A percentile compares a stretch with the other conserved stretches of the same genome.
These are phyloP conservation scores for Alternaria alternata DNA, from an alignment of 2,329 filamentous ascomycete genomes.

Conservation along the genomic window DNA sequence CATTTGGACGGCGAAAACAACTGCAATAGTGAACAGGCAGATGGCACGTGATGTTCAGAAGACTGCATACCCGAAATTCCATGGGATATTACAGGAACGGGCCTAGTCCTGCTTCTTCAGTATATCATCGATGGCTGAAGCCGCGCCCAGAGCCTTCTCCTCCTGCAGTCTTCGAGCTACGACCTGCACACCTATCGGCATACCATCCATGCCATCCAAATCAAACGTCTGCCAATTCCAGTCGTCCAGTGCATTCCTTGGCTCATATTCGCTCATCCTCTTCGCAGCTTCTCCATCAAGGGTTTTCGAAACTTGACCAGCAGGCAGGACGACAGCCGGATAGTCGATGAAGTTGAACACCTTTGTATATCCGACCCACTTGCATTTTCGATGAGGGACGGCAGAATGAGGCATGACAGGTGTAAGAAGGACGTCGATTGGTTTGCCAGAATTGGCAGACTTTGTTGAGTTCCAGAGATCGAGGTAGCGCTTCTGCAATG, in stretches of 20 bases:
- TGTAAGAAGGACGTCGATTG: conserved; percentile 65
- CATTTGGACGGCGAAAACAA: background rate
- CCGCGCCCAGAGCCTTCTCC: conserved; percentile 51
- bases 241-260: conserved; percentile 61
- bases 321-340: conserved; percentile 64
- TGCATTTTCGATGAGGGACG: conserved; percentile 57
- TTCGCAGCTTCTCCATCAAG: conserved; percentile 49
- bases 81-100: background rate
- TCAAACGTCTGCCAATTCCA: conserved; percentile 60
- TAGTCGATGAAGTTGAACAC: conserved; percentile 71
- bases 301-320: conserved; percentile 56
- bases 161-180: conserved; percentile 48
- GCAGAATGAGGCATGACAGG: conserved; percentile 69
- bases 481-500: conserved; percentile 64
- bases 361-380: conserved; percentile 67
- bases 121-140: conserved; percentile 36
- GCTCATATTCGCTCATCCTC: conserved; percentile 46
- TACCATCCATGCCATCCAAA: conserved; percentile 46
- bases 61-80: background rate
- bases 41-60: background rate
- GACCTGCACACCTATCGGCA: conserved; percentile 49
- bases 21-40: background rate
- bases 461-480: conserved; percentile 64
- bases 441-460: conserved; percentile 55
- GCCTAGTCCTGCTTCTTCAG: background rate